These are phyloP conservation scores for Pichia cactophila DNA, from an alignment of 1,139 yeast genomes.

Conservation along the genomic window DNA sequence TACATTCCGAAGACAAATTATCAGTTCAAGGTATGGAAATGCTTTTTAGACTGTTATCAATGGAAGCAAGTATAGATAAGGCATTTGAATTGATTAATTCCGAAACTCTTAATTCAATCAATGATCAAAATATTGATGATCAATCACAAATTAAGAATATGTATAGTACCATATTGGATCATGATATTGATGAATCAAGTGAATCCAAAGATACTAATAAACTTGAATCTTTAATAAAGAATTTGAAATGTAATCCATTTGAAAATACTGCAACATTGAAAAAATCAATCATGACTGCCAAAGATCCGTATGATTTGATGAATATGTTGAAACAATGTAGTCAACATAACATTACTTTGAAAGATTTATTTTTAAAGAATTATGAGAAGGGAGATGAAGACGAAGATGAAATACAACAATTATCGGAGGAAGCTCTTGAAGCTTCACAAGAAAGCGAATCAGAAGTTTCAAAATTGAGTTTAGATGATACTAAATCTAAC, in stretches of 20 bases:
- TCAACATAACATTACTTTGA: constrained; percentile 43
- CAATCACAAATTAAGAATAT: background rate
- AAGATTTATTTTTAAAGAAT: constrained; percentile 40
- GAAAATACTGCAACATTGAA: constrained; percentile 48
- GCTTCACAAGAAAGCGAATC: background rate
- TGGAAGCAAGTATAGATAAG: constrained; percentile 58
- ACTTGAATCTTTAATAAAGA: constrained; percentile 1
- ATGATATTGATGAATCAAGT: constrained; percentile 27
- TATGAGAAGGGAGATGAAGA: background rate
- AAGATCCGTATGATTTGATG: constrained; percentile 48
- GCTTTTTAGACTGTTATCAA: constrained; percentile 52
- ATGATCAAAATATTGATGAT: background rate
- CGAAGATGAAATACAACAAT: background rate
- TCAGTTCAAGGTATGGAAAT: constrained; percentile 65
- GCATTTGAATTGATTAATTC: constrained; percentile 40
- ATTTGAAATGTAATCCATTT: constrained; percentile 4
- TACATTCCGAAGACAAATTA: constrained; percentile 47
- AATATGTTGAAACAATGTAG: constrained; percentile 43
- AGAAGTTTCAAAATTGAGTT: background rate
- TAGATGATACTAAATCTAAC: background rate
- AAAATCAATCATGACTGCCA: constrained; percentile 40
- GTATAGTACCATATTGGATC: background rate
- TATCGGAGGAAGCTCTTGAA: background rate
- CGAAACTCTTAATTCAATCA: constrained; percentile 1
- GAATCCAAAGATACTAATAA: constrained; percentile 5